Evolutionary conservation across 108 stramenopile genomes (phyloP).

Genomic region (Nitzschia sp.): DNA sequence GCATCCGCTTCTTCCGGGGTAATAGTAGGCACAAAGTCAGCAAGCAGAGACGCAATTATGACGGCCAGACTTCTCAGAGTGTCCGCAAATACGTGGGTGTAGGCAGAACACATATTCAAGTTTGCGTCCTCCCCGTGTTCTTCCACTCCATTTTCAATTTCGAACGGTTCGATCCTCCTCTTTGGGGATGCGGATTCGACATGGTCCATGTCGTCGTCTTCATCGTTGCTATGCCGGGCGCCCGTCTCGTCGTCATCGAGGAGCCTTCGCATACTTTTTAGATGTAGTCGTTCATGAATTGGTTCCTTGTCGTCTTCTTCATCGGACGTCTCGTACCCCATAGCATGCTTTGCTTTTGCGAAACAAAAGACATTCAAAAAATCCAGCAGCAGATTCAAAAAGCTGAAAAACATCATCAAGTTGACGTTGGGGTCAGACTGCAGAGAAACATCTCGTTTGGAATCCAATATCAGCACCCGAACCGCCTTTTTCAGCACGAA

Average conservation of each 20-base stretch:
- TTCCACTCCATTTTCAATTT: not conserved
- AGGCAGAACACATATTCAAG: conserved; percentile 86
- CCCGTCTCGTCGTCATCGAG: conserved; percentile 27
- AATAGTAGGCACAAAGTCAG: conserved; percentile 46
- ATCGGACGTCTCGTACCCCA: conserved; percentile 16
- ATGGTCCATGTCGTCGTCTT: conserved; percentile 32
- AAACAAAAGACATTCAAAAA: conserved; percentile 74
- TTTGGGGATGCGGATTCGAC: conserved; percentile 54
- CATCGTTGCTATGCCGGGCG: not conserved
- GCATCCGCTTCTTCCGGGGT: conserved; percentile 69
- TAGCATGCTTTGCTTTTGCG: conserved; percentile 43
- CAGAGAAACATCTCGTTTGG: conserved; percentile 44
- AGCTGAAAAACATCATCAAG: conserved; percentile 70
- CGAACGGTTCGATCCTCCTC: not conserved
- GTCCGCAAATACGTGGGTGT: conserved; percentile 86
- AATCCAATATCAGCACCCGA: conserved; percentile 33
- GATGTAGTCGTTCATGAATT: not conserved
- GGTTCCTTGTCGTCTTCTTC: not conserved
- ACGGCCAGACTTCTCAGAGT: conserved; percentile 80
- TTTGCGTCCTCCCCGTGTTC: not conserved
- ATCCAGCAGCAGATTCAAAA: conserved; percentile 65
- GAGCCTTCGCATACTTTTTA: conserved; percentile 26
- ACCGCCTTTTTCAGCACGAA: conserved; percentile 23
- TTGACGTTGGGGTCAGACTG: conserved; percentile 37
- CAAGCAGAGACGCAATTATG: conserved; percentile 60